These are phyloP conservation scores for Suillus subluteus DNA, from an alignment of 768 basidiomycete species.

Conservation along the genomic window DNA sequence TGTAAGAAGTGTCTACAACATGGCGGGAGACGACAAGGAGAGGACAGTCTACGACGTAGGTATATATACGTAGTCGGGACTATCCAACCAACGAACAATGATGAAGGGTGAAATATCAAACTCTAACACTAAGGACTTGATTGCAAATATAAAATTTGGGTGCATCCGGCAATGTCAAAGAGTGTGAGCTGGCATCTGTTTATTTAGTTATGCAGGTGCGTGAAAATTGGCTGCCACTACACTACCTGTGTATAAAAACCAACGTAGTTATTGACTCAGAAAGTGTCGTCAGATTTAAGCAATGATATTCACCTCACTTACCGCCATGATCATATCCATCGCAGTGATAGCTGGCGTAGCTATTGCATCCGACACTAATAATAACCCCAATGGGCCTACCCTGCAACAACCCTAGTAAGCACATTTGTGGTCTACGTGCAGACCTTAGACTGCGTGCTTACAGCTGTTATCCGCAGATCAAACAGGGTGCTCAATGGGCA, in stretches of 20 bases:
- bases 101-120: too few relatives aligned
- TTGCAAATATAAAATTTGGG: too few relatives aligned
- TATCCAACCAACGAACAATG: too few relatives aligned
- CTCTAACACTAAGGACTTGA: too few relatives aligned
- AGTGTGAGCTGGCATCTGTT: background rate
- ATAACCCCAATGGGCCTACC: background rate
- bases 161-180: too few relatives aligned
- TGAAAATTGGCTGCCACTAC: background rate
- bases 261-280: background rate
- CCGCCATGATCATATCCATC: background rate
- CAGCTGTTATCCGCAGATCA: background rate
- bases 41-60: too few relatives aligned
- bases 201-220: background rate
- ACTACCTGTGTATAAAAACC: background rate
- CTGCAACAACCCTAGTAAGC: background rate
- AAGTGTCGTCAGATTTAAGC: background rate
- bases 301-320: background rate
- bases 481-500: background rate
- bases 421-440: background rate
- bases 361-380: background rate
- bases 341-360: background rate
- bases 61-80: too few relatives aligned
- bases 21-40: too few relatives aligned
- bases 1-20: too few relatives aligned
- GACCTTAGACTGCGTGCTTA: background rate